phyloP scores from a whole-genome alignment of 768 basidiomycete genomes.

The Tulasnella calospora region DNA sequence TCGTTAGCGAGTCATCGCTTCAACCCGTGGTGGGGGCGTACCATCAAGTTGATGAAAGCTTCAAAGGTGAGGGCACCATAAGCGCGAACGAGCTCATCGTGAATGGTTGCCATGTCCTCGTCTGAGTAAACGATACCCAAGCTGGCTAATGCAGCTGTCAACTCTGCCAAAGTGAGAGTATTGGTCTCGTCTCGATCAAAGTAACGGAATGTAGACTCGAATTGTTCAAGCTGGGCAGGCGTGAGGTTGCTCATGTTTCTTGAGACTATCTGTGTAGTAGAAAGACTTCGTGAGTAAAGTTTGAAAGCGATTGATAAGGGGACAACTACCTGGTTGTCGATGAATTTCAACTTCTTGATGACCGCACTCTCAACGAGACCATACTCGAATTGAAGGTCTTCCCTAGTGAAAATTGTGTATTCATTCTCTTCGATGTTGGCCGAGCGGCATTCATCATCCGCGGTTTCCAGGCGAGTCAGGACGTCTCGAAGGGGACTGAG shows the following conservation, averaged over 20 bases:
- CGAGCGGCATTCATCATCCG: conserved; percentile 69
- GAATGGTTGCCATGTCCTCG: conserved; percentile 80
- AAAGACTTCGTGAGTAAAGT: not conserved
- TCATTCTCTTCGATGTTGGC: conserved; percentile 98
- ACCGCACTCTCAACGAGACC: conserved; percentile 75
- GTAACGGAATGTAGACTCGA: conserved; percentile 95
- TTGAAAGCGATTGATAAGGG: not conserved
- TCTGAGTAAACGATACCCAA: conserved; percentile 92
- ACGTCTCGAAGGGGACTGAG: conserved; percentile 59
- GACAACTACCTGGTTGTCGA: conserved; percentile 80
- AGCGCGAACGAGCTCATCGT: conserved; percentile 67
- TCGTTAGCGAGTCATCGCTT: not conserved
- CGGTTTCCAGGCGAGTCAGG: conserved; percentile 45
- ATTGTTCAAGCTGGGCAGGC: conserved; percentile 92
- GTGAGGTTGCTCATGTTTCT: conserved; percentile 91
- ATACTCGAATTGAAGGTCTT: conserved; percentile 87
- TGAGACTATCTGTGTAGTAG: conserved; percentile 69
- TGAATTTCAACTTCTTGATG: conserved; percentile 86
- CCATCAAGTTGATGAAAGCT: conserved; percentile 90
- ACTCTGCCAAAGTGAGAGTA: conserved; percentile 75
- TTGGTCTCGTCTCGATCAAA: conserved; percentile 93
- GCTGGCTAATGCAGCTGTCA: conserved; percentile 91
- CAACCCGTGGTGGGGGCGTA: conserved; percentile 37
- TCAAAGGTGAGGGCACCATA: conserved; percentile 90
- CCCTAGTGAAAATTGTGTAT: conserved; percentile 82